Conservation (phyloP, 495 filamentous ascomycete genomes). For the Penicillium alfredii region DNA sequence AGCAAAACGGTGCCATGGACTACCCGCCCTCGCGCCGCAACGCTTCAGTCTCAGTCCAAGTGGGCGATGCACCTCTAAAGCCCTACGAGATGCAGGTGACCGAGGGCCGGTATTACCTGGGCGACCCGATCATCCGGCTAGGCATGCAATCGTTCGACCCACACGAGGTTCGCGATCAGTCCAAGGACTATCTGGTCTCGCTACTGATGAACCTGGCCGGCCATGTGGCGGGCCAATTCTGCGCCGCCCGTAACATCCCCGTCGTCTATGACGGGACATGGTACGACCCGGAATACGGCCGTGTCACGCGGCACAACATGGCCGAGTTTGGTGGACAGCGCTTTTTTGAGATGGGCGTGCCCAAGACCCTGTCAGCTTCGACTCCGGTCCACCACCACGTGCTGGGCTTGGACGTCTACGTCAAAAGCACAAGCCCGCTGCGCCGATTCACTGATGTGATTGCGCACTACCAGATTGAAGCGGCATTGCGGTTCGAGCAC, state of each 20-base stretch:
- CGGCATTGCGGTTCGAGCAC: constrained; percentile 66
- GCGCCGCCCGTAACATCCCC: constrained; percentile 67
- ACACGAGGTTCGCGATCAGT: constrained; percentile 36
- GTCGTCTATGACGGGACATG: constrained; percentile 67
- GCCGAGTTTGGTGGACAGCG: constrained; percentile 25
- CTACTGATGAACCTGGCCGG: constrained; percentile 76
- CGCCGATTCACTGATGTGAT: constrained; percentile 79
- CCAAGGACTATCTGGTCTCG: constrained; percentile 43
- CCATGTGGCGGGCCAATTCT: constrained; percentile 68
- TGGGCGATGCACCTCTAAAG: constrained; percentile 17
- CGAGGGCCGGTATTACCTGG: constrained; percentile 34
- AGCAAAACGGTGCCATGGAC: constrained; percentile 38
- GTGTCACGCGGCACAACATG: constrained; percentile 33
- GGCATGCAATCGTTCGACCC: constrained; percentile 22
- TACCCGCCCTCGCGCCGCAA: constrained; percentile 13
- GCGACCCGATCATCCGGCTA: constrained; percentile 51
- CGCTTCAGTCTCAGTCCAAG: constrained; percentile 29
- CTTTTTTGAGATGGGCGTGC: constrained; percentile 35
- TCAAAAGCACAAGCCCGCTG: constrained; percentile 79
- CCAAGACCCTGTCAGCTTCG: constrained; percentile 45
- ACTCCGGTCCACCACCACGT: constrained; percentile 48
- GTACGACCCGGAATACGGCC: constrained; percentile 49
- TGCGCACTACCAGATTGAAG: constrained; percentile 88
- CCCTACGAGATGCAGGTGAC: constrained; percentile 26
- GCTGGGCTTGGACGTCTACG: constrained; percentile 64